Evolutionary conservation across 192 early-diverging fungal species (phyloP).

Genomic region (Backusella macrospora): DNA sequence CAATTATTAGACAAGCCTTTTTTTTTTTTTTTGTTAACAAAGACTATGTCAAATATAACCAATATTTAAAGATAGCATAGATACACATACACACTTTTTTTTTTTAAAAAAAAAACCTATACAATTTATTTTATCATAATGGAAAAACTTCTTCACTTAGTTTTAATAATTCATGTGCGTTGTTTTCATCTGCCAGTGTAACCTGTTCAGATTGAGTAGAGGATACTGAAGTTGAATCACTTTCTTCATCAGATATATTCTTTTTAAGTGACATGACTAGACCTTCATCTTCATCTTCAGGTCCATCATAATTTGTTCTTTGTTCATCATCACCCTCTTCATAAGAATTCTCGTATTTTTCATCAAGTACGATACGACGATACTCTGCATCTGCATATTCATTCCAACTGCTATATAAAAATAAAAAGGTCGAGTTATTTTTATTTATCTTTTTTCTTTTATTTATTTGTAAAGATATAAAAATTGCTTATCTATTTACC

Average conservation of each 20-base stretch:
- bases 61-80: not conserved
- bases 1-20: too few relatives aligned
- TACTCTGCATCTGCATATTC: constrained; percentile 22
- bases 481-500: not conserved
- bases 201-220: constrained; percentile 6
- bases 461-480: not conserved
- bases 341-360: constrained; percentile 13
- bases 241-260: not conserved
- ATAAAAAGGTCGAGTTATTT: not conserved
- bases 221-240: constrained; percentile 9
- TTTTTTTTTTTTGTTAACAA: too few relatives aligned
- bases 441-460: not conserved
- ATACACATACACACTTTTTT: too few relatives aligned
- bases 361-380: constrained; percentile 11
- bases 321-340: constrained; percentile 1
- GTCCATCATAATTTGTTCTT: not conserved
- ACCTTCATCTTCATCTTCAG: not conserved
- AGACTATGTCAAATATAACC: not conserved
- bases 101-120: not conserved
- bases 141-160: not conserved
- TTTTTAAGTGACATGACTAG: not conserved
- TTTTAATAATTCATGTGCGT: not conserved
- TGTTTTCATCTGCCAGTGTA: not conserved
- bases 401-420: constrained; percentile 2
- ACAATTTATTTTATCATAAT: not conserved